Evolutionary conservation across 2,329 filamentous ascomycete species (phyloP).

Genomic region (Shiraia sp.): DNA sequence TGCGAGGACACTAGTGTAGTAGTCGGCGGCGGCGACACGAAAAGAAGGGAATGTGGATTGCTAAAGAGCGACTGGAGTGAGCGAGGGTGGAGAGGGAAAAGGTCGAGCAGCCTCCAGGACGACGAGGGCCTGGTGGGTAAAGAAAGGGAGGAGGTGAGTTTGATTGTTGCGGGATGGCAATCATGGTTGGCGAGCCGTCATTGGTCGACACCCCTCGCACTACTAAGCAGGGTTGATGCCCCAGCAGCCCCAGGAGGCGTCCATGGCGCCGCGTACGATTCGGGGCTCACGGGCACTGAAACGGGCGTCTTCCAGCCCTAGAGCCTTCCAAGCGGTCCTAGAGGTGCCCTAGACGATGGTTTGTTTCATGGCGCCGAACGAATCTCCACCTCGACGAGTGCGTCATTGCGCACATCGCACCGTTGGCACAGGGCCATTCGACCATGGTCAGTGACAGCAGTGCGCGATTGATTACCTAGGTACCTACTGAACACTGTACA

Average conservation of each 20-base stretch:
- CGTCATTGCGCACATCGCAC: slow-evolving; percentile 11
- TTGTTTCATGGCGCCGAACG: slow-evolving; percentile 29
- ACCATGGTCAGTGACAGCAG: no score
- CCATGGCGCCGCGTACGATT: slow-evolving; percentile 13
- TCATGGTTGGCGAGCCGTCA: slow-evolving; percentile 10
- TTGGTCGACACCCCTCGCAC: slow-evolving; percentile 20
- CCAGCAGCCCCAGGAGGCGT: slow-evolving; percentile 10
- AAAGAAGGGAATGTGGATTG: slow-evolving; percentile 28
- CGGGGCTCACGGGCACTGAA: slow-evolving; percentile 19
- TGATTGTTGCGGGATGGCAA: slow-evolving; percentile 22
- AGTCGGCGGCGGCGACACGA: slow-evolving; percentile 21
- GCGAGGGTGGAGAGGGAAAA: slow-evolving; percentile 21
- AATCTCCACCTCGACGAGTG: slow-evolving; percentile 11
- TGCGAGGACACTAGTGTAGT: no score
- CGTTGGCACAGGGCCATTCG: no score
- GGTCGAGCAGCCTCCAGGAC: slow-evolving; percentile 10
- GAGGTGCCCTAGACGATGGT: no score
- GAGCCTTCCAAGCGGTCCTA: slow-evolving; percentile 18
- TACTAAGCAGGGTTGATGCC: slow-evolving; percentile 4
- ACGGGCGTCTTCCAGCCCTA: slow-evolving; percentile 11
- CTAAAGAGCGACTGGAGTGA: slow-evolving; percentile 38
- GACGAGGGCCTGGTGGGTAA: slow-evolving; percentile 21
- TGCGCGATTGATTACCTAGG: no score
- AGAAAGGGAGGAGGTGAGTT: slow-evolving; percentile 24
- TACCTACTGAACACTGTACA: no score